phyloP scores from a whole-genome alignment of 108 stramenopile species.

The Aurantiochytrium sp. region DNA sequence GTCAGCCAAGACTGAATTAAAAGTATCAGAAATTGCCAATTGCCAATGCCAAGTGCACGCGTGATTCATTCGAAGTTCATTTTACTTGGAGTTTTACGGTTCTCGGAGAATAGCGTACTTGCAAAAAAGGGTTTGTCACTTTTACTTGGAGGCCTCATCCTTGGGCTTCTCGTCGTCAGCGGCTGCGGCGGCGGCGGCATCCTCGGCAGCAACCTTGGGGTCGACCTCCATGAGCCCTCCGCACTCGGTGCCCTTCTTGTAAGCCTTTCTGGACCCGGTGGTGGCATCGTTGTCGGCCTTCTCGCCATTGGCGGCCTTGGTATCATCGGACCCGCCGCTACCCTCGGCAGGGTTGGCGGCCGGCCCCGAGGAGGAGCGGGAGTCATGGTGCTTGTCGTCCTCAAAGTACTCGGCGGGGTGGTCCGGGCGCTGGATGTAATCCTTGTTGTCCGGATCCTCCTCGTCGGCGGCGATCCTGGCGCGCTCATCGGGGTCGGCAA shows the following conservation, averaged over 20 bases:
- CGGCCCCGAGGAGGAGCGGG: no score
- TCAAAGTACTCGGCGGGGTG: slow-evolving; percentile 35
- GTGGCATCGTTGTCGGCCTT: not conserved
- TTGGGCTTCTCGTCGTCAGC: no score
- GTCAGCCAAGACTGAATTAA: no score
- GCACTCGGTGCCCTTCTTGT: slow-evolving; percentile 20
- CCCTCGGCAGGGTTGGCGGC: not conserved
- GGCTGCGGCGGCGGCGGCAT: not conserved
- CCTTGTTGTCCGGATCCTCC: not conserved
- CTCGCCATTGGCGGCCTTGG: not conserved
- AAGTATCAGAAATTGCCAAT: no score
- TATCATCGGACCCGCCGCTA: not conserved
- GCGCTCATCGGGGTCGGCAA: slow-evolving; percentile 41
- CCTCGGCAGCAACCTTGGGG: not conserved
- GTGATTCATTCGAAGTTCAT: no score
- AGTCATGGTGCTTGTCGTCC: not conserved
- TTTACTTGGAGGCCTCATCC: not conserved
- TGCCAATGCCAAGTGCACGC: no score
- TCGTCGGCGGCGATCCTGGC: slow-evolving; percentile 47
- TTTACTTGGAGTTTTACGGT: no score
- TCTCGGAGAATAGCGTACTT: no score
- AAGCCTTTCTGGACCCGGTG: not conserved
- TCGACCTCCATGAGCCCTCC: not conserved
- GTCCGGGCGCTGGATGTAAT: not conserved
- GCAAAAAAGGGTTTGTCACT: no score